phyloP scores from a whole-genome alignment of 768 basidiomycete genomes.

The Leccinum aurantiacum region DNA sequence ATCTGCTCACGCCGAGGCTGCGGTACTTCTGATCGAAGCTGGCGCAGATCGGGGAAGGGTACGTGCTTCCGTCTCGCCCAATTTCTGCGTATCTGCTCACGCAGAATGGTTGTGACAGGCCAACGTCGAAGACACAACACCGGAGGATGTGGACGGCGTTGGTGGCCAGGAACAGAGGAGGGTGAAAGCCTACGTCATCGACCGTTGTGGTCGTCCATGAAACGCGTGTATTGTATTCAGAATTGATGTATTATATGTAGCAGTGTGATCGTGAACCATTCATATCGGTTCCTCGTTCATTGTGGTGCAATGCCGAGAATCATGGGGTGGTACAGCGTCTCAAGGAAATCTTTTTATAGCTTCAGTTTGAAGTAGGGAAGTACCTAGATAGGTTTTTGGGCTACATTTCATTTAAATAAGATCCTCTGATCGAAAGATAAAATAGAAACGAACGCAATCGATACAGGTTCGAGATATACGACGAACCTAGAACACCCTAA shows the following conservation, averaged over 20 bases:
- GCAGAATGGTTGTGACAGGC: constrained; percentile 42
- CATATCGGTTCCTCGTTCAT: neutral
- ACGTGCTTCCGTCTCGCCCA: constrained; percentile 31
- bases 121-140: constrained; percentile 82
- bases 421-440: constrained; percentile 9
- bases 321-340: neutral
- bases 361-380: neutral
- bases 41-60: constrained; percentile 92
- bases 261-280: neutral
- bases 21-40: constrained; percentile 88
- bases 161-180: constrained; percentile 84
- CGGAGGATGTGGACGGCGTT: constrained; percentile 88
- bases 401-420: constrained; percentile 2
- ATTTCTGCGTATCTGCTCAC: constrained; percentile 3
- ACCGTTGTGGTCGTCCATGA: constrained; percentile 56
- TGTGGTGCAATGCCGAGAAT: neutral
- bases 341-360: neutral
- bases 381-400: neutral
- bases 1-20: constrained; percentile 89
- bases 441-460: constrained; percentile 12
- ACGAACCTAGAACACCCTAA: constrained; percentile 5
- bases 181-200: constrained; percentile 73
- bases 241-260: neutral
- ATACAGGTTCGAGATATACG: neutral
- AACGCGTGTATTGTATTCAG: neutral